Evolutionary conservation across 2,329 filamentous ascomycete genomes (phyloP).

Genomic region (Beauveria sp.): DNA sequence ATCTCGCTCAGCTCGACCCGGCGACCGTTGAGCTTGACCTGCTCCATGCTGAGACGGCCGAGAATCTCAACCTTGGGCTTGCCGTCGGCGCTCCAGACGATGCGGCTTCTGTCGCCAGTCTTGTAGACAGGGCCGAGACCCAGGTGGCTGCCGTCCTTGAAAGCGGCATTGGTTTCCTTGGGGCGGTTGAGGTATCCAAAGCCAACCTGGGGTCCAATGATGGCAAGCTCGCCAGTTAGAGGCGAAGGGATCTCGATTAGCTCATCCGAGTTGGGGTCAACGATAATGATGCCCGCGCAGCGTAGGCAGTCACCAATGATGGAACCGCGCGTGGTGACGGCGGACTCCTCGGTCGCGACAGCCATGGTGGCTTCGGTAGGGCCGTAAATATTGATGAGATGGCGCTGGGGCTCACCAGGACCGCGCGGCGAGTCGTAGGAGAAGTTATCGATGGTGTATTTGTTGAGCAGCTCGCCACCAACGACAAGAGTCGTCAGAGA

Average conservation of each 20-base stretch:
- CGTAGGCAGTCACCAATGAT: constrained; percentile 11
- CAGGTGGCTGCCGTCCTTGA: constrained; percentile 4
- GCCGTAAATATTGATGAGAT: constrained; percentile 11
- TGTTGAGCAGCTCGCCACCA: constrained; percentile 10
- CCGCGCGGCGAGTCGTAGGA: constrained; percentile 33
- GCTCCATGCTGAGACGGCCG: constrained; percentile 9
- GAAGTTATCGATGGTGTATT: constrained; percentile 11
- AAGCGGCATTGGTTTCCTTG: constrained; percentile 9
- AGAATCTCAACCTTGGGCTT: constrained; percentile 11
- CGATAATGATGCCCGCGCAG: constrained; percentile 8
- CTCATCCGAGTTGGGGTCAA: constrained; percentile 8
- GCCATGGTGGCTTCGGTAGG: constrained; percentile 11
- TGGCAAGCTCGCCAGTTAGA: constrained; percentile 17
- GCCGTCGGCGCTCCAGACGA: constrained; percentile 8
- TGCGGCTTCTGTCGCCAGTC: constrained; percentile 7
- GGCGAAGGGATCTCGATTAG: constrained; percentile 1
- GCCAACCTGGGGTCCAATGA: constrained; percentile 16
- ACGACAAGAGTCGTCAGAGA: constrained; percentile 11
- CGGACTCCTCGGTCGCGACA: constrained; percentile 5
- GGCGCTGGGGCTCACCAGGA: constrained; percentile 1
- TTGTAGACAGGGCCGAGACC: constrained; percentile 31
- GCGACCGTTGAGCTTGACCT: constrained; percentile 12
- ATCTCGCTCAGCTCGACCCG: constrained; percentile 11
- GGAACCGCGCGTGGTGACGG: constrained; percentile 4
- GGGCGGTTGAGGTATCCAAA: constrained; percentile 13